Conservation (phyloP, 495 filamentous ascomycete species). For the Tuber melanosporum region DNA sequence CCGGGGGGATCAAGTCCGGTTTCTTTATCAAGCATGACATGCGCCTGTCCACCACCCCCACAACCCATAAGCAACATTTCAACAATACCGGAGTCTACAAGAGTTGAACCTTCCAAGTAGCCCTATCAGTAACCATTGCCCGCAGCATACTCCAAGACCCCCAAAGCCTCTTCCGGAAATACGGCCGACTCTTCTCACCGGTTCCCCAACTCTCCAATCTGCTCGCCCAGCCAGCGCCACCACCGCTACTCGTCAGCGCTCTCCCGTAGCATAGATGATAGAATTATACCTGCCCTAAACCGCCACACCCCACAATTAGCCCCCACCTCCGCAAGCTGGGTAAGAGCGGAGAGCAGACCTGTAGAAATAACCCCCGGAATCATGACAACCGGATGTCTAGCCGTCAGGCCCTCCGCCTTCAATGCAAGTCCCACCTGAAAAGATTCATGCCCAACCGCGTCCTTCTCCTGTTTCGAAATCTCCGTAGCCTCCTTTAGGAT, state of each 20-base stretch:
- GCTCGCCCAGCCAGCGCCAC: not conserved
- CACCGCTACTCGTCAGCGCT: not conserved
- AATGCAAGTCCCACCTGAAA: conserved; percentile 82
- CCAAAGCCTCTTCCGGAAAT: conserved; percentile 91
- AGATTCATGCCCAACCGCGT: conserved; percentile 82
- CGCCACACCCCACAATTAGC: not conserved
- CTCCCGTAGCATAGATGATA: not conserved
- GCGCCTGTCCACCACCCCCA: conserved; percentile 46
- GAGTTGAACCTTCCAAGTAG: conserved; percentile 63
- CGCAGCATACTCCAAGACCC: conserved; percentile 98
- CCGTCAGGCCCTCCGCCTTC: conserved; percentile 71
- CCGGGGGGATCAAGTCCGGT: conserved; percentile 89
- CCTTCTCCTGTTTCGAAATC: conserved; percentile 73
- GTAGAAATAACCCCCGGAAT: conserved; percentile 90
- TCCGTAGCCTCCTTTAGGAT: conserved; percentile 63
- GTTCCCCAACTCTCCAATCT: conserved; percentile 90
- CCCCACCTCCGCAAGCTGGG: conserved; percentile 9
- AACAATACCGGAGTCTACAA: not conserved
- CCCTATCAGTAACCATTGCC: conserved; percentile 85
- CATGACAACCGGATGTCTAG: conserved; percentile 88
- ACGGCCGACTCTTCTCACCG: conserved; percentile 67
- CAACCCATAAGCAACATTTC: conserved; percentile 14
- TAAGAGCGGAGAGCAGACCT: conserved; percentile 46
- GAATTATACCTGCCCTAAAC: not conserved
- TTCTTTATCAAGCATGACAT: conserved; percentile 89